phyloP scores from a whole-genome alignment of 2,329 filamentous ascomycete genomes.

The Teratosphaeria epicoccoides region DNA sequence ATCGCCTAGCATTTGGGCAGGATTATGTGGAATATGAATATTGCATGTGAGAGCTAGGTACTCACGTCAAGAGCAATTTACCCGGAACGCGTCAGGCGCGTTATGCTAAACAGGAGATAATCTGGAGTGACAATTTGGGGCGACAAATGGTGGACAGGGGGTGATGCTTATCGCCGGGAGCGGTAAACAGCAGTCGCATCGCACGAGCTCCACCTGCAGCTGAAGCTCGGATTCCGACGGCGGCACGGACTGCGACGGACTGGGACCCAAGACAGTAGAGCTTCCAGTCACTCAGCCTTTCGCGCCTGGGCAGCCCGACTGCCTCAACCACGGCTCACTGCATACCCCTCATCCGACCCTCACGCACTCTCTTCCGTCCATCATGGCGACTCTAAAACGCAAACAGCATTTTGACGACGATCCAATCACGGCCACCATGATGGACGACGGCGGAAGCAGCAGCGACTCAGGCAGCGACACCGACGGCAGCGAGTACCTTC shows the following conservation, averaged over 20 bases:
- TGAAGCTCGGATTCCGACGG: neutral
- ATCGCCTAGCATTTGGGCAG: too few relatives aligned
- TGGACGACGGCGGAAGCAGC: neutral
- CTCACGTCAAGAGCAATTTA: neutral
- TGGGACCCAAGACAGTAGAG: neutral
- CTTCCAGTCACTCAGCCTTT: neutral
- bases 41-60: too few relatives aligned
- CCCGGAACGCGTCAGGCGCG: neutral
- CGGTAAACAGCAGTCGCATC: neutral
- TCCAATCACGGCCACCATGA: neutral
- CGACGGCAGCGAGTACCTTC: neutral
- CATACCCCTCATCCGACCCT: neutral
- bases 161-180: neutral
- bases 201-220: neutral
- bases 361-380: neutral
- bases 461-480: neutral
- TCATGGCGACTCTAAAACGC: neutral
- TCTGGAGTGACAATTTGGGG: too few relatives aligned
- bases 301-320: neutral
- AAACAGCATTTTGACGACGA: neutral
- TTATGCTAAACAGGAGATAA: neutral
- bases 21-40: too few relatives aligned
- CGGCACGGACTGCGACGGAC: too few relatives aligned
- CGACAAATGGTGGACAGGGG: too few relatives aligned
- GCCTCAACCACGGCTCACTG: neutral